phyloP scores from a whole-genome alignment of 2,329 filamentous ascomycete genomes.

The Diaporthe citrichinensis region DNA sequence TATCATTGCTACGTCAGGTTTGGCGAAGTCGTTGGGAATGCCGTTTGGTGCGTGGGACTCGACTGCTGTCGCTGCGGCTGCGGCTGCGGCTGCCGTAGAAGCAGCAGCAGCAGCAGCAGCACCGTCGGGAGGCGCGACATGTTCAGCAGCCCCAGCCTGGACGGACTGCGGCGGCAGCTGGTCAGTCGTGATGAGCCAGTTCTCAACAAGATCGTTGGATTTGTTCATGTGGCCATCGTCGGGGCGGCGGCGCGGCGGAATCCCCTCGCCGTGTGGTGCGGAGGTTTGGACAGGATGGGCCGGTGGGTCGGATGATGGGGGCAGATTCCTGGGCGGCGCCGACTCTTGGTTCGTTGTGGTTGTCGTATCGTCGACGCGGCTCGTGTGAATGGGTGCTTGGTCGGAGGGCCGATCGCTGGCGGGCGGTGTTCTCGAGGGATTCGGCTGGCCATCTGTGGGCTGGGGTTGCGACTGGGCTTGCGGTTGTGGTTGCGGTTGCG shows the following conservation, averaged over 20 bases:
- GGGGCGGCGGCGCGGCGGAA: neutral
- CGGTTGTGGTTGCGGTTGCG: slow-evolving; percentile 6
- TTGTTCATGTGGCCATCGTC: neutral
- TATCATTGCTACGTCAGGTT: neutral
- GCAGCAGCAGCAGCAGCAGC: neutral
- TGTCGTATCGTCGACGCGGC: neutral
- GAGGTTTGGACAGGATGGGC: neutral
- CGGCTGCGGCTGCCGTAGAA: neutral
- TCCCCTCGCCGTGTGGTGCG: neutral
- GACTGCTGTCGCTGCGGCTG: neutral
- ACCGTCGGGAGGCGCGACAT: neutral
- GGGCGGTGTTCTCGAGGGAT: neutral
- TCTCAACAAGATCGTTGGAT: neutral
- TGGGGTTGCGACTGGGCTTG: slow-evolving; percentile 7
- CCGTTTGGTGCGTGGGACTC: neutral
- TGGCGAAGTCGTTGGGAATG: neutral
- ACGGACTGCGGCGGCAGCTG: neutral
- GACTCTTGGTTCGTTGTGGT: neutral
- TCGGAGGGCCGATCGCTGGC: neutral
- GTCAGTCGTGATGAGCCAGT: slow-evolving; percentile 14
- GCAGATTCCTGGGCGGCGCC: neutral
- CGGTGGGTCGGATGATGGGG: neutral
- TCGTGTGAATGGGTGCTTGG: neutral
- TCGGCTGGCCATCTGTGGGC: neutral
- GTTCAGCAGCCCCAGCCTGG: neutral